Evolutionary conservation across 371 early-diverging fungal species (phyloP).

Genomic region (Mortierella polycephala): DNA sequence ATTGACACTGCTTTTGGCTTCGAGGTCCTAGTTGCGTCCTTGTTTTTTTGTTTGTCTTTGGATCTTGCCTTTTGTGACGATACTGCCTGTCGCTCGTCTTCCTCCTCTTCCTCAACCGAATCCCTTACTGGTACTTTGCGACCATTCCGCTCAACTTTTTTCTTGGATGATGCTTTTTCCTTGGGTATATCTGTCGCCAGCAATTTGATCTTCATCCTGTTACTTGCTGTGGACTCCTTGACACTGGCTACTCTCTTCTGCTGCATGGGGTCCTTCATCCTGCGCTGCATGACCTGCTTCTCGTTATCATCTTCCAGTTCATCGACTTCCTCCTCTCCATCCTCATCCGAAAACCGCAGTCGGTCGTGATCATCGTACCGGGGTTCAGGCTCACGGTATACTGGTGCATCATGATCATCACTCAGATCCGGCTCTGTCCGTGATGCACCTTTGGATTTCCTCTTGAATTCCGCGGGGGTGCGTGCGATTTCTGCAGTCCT

Average conservation of each 20-base stretch:
- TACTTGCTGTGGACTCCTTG: constrained; percentile 5
- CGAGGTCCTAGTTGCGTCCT: not conserved
- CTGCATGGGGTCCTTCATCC: constrained; percentile 3
- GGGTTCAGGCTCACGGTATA: constrained; percentile 7
- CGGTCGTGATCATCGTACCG: constrained; percentile 14
- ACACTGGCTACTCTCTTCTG: constrained; percentile 17
- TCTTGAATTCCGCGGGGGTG: constrained; percentile 22
- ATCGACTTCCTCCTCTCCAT: constrained; percentile 5
- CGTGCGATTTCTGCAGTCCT: not conserved
- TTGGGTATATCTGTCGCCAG: constrained; percentile 13
- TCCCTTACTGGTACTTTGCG: not conserved
- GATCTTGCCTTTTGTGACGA: not conserved
- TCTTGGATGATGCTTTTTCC: not conserved
- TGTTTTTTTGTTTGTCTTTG: not conserved
- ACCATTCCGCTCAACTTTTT: not conserved
- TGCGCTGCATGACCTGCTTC: constrained; percentile 1
- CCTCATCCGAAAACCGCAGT: constrained; percentile 37
- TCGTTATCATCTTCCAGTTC: constrained; percentile 13
- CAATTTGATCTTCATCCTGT: not conserved
- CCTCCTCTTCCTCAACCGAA: not conserved
- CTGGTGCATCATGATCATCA: constrained; percentile 5
- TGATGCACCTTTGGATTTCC: constrained; percentile 7
- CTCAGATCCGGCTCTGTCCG: not conserved
- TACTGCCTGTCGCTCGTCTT: constrained; percentile 7
- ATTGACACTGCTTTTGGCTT: no score